Evolutionary conservation across 805 yeast species (phyloP), one percentile per base, ranked within the genome.

Genomic region (Wickerhamiella azyma): DNA sequence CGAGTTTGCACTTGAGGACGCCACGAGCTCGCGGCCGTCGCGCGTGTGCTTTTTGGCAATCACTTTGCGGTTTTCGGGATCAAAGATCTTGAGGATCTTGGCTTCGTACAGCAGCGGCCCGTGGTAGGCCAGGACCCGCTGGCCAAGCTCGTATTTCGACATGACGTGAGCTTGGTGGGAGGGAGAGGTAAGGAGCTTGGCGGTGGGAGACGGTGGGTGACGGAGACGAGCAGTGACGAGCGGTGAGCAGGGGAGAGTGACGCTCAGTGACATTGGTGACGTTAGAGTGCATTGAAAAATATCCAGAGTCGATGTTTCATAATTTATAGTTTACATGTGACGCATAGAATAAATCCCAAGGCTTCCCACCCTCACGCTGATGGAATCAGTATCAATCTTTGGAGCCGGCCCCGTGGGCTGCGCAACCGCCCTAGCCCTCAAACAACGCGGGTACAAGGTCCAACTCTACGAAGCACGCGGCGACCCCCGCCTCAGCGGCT

Each of bases 351-450:
- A n/a, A n/a, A 21, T 7, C 24, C 7, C 24, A 21, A 21, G 24
- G 24, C 7, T 21, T 21, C n/a, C n/a, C n/a, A n/a, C n/a, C n/a
- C n/a, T n/a, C n/a, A n/a, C n/a, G n/a, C 10, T 19, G 32, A 41
- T 35, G 45, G 44, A 17, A 28, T 26, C 44, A n/a, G 53, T 58
- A 14, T 58, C 53, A 2, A 55, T 88, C 26, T 74, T 88, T 14
- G 96, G 96, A 1, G 94, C 92, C 1, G 96, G 96, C 0, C 74
- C 84, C 5, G 96, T 88, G 2, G 96, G 96, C 0, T 74, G 92
- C 45, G 66, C 85, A 5, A 74, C 88, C 0, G 92, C 95, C 0
- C 61, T 88, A n/a, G 92, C 89, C 0, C 71, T 88, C 33, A 75
- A 79, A 2, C 69, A 76, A 47, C 70, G 75, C 46, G 95, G 94